Evolutionary conservation across 2,329 filamentous ascomycete genomes (phyloP).

Genomic region (Bisporella sp.): DNA sequence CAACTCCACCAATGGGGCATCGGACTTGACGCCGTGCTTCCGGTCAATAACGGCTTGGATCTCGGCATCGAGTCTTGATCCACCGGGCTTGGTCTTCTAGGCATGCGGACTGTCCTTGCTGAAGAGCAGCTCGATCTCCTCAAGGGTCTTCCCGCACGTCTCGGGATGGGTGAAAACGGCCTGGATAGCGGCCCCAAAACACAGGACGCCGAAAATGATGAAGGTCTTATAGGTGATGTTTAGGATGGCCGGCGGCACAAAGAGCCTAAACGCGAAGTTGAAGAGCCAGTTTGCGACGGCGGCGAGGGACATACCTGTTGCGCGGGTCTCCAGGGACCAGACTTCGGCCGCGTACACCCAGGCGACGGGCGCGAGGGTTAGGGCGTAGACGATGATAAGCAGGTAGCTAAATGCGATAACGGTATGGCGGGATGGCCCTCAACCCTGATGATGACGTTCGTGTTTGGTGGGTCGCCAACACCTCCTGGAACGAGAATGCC

Average conservation of each 20-base stretch:
- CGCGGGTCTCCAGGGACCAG: slow-evolving; percentile 54
- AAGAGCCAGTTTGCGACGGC: slow-evolving; percentile 50
- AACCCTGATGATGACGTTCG: slow-evolving; percentile 48
- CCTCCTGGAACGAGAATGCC: slow-evolving; percentile 36
- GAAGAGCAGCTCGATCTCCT: slow-evolving; percentile 30
- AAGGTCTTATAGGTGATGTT: slow-evolving; percentile 51
- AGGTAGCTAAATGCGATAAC: slow-evolving; percentile 62
- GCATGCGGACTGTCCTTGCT: slow-evolving; percentile 9
- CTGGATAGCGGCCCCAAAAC: slow-evolving; percentile 33
- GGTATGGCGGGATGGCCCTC: slow-evolving; percentile 47
- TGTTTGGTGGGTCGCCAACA: slow-evolving; percentile 32
- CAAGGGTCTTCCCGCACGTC: slow-evolving; percentile 26
- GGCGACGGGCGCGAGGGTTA: slow-evolving; percentile 56
- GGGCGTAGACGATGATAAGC: slow-evolving; percentile 54
- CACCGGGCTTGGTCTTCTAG: slow-evolving; percentile 19
- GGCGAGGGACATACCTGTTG: slow-evolving; percentile 50
- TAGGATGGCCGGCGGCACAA: slow-evolving; percentile 49
- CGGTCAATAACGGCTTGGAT: slow-evolving; percentile 11
- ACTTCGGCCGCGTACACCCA: slow-evolving; percentile 62
- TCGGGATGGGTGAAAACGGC: slow-evolving; percentile 26
- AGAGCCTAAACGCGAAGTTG: slow-evolving; percentile 54
- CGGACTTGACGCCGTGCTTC: background rate
- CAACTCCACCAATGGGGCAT: background rate
- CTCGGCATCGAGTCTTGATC: slow-evolving; percentile 11
- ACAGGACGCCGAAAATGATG: slow-evolving; percentile 41